phyloP scores from a whole-genome alignment of 2,329 filamentous ascomycete genomes.

The Aspergillus ochraceus region DNA sequence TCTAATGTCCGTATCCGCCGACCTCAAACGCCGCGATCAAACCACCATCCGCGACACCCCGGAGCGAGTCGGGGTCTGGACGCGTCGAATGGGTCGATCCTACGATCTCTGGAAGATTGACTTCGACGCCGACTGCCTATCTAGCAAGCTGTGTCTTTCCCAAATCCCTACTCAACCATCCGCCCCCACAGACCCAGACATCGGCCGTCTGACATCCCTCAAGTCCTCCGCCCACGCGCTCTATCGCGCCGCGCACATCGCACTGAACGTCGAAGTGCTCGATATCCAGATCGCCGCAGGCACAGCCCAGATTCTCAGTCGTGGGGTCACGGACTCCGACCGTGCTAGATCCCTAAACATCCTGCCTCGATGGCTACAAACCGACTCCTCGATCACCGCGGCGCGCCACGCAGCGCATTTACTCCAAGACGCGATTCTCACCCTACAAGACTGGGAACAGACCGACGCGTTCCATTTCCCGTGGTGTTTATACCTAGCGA shows the following conservation, averaged over 20 bases:
- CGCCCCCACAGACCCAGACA: constrained; percentile 23
- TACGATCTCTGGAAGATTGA: constrained; percentile 61
- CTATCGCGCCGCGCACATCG: constrained; percentile 59
- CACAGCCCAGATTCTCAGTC: constrained; percentile 59
- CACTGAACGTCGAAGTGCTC: constrained; percentile 59
- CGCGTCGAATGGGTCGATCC: constrained; percentile 51
- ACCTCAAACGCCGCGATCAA: constrained; percentile 62
- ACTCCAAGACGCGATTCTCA: constrained; percentile 51
- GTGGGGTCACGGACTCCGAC: constrained; percentile 52
- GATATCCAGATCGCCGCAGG: constrained; percentile 65
- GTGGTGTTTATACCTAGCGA: constrained; percentile 63
- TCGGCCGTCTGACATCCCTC: constrained; percentile 48
- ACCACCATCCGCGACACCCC: constrained; percentile 54
- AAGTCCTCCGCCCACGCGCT: constrained; percentile 54
- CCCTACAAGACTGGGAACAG: constrained; percentile 53
- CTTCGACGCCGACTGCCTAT: constrained; percentile 54
- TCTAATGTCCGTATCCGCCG: constrained; percentile 63
- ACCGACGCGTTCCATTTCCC: constrained; percentile 61
- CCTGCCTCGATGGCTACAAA: constrained; percentile 22
- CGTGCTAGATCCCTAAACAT: constrained; percentile 47
- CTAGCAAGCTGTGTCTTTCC: constrained; percentile 30
- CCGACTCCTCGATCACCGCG: constrained; percentile 9
- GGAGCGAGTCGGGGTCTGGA: constrained; percentile 50
- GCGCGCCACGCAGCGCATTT: constrained; percentile 56
- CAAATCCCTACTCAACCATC: too few relatives aligned